Conservation (phyloP, 1,284 basidiomycete genomes). For the Singerocomus rubriflavus region DNA sequence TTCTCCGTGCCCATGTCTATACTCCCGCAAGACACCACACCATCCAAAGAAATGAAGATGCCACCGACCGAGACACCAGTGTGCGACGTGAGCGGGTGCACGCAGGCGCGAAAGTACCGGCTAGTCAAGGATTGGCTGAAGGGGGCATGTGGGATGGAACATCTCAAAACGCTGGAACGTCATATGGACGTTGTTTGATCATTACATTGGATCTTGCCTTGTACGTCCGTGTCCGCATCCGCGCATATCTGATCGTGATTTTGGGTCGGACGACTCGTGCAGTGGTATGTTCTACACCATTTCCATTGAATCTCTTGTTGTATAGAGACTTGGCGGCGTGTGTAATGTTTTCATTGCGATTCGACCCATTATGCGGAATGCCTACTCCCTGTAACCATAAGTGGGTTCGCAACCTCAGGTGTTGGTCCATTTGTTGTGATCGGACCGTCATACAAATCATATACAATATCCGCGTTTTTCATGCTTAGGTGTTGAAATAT, state of each 20-base stretch:
- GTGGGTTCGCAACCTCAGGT: too few species aligned
- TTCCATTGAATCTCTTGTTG: not conserved
- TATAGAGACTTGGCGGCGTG: not conserved
- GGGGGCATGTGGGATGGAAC: slow-evolving; percentile 55
- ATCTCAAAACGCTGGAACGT: slow-evolving; percentile 53
- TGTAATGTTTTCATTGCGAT: not conserved
- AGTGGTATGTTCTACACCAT: not conserved
- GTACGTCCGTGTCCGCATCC: not conserved
- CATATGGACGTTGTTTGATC: slow-evolving; percentile 19
- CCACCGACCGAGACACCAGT: slow-evolving; percentile 17
- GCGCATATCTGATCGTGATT: not conserved
- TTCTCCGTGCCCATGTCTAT: slow-evolving; percentile 52
- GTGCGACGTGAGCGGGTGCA: slow-evolving; percentile 51
- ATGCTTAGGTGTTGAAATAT: too few species aligned
- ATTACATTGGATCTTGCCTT: not conserved
- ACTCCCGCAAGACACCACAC: slow-evolving; percentile 23
- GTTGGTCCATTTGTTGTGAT: too few species aligned
- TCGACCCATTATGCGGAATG: not conserved
- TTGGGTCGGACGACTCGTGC: not conserved
- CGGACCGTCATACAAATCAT: too few species aligned
- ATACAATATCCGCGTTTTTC: too few species aligned
- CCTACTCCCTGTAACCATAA: too few species aligned
- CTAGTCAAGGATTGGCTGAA: slow-evolving; percentile 46
- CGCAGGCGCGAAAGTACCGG: slow-evolving; percentile 47
- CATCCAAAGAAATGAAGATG: slow-evolving; percentile 1